These are phyloP conservation scores for Strobilomyces confusus DNA, from an alignment of 768 basidiomycete genomes.

Conservation along the genomic window DNA sequence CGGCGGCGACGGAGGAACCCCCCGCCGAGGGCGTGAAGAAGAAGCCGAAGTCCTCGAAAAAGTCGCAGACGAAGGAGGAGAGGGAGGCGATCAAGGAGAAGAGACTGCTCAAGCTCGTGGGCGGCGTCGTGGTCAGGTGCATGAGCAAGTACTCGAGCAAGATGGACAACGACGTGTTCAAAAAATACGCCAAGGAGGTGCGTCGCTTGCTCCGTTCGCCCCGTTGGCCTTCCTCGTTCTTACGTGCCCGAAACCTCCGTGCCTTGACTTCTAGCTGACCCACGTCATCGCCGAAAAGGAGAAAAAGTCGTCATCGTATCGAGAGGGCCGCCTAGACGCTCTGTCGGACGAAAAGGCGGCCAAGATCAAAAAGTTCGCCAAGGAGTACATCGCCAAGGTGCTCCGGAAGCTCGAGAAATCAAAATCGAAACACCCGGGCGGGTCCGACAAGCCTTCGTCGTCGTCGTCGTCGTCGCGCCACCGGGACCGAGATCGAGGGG, in stretches of 20 bases:
- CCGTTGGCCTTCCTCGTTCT: background rate
- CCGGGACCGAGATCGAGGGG: conserved; percentile 4
- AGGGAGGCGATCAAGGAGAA: conserved; percentile 77
- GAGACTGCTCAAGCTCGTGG: conserved; percentile 74
- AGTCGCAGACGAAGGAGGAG: conserved; percentile 48
- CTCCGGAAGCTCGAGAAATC: conserved; percentile 59
- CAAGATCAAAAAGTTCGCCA: conserved; percentile 92
- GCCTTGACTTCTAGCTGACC: conserved; percentile 56
- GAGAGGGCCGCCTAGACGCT: conserved; percentile 64
- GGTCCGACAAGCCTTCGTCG: conserved; percentile 16
- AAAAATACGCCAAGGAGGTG: conserved; percentile 94
- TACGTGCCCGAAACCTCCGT: background rate
- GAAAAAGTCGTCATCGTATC: conserved; percentile 82
- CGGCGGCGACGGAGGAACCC: conserved; percentile 7
- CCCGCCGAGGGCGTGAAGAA: conserved; percentile 19
- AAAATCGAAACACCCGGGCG: conserved; percentile 17
- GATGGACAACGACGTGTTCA: conserved; percentile 80
- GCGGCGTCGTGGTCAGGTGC: conserved; percentile 84
- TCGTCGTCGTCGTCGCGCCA: conserved; percentile 13
- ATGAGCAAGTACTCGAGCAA: conserved; percentile 86
- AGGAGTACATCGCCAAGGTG: conserved; percentile 86
- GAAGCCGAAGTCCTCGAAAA: conserved; percentile 33
- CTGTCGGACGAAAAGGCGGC: conserved; percentile 81
- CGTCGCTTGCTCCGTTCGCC: conserved; percentile 17
- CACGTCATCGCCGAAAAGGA: conserved; percentile 89